These are phyloP conservation scores for Leishmania tarentolae DNA, from an alignment of 208 protist genomes.

Conservation along the genomic window DNA sequence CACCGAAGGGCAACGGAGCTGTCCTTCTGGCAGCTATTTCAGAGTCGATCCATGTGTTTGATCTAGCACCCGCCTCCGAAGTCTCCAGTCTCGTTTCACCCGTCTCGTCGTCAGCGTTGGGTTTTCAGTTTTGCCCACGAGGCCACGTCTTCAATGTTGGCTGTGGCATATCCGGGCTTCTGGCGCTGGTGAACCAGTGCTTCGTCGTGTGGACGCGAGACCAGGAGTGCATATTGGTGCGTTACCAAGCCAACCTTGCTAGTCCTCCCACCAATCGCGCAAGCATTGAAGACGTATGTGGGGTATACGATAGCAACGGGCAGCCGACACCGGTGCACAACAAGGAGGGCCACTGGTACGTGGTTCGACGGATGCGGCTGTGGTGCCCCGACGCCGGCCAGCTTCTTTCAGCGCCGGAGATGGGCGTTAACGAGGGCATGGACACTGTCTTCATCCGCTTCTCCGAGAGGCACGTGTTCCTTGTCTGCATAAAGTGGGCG, in stretches of 20 bases:
- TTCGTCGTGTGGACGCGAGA: constrained; percentile 64
- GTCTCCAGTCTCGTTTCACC: neutral
- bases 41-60: constrained; percentile 39
- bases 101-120: constrained; percentile 1
- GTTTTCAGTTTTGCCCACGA: constrained; percentile 2
- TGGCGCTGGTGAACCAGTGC: constrained; percentile 67
- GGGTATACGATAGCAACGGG: constrained; percentile 15
- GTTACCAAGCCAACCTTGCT: constrained; percentile 74
- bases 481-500: constrained; percentile 26
- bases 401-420: constrained; percentile 11
- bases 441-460: constrained; percentile 29
- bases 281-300: neutral
- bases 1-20: neutral
- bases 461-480: constrained; percentile 24
- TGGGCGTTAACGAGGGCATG: constrained; percentile 31
- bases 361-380: constrained; percentile 22
- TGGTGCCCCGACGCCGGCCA: constrained; percentile 27
- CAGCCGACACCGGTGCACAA: constrained; percentile 19
- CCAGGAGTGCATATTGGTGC: constrained; percentile 57
- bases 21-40: constrained; percentile 36
- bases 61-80: constrained; percentile 7
- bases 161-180: constrained; percentile 45
- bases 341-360: constrained; percentile 39
- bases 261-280: neutral
- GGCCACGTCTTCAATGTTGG: constrained; percentile 61